phyloP scores from a whole-genome alignment of 2,329 filamentous ascomycete species.

The Pseudopyrenochaeta lycopersici region DNA sequence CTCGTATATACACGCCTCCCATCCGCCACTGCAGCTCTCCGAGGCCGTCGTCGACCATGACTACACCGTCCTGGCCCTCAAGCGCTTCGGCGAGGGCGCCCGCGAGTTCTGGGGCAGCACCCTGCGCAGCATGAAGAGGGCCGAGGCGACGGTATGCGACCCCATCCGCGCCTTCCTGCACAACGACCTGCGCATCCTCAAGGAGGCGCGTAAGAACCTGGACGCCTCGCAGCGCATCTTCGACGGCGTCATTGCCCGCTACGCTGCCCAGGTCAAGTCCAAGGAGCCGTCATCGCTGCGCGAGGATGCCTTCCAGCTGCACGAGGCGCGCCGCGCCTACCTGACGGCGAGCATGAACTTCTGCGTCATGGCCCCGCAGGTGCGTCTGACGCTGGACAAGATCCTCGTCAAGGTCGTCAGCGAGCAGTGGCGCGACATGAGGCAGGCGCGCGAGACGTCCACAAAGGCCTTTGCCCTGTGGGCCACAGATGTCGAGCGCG shows the following conservation, averaged over 20 bases:
- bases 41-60: slow-evolving; percentile 93
- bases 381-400: slow-evolving; percentile 85
- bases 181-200: slow-evolving; percentile 84
- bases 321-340: slow-evolving; percentile 90
- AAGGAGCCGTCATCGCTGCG: slow-evolving; percentile 91
- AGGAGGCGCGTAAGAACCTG: slow-evolving; percentile 78
- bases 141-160: slow-evolving; percentile 80
- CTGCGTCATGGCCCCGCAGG: slow-evolving; percentile 84
- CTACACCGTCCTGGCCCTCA: slow-evolving; percentile 88
- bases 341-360: slow-evolving; percentile 94
- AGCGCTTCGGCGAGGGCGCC: slow-evolving; percentile 83
- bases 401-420: slow-evolving; percentile 84
- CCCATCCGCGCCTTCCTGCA: slow-evolving; percentile 81
- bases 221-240: slow-evolving; percentile 85
- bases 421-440: slow-evolving; percentile 90
- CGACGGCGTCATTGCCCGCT: slow-evolving; percentile 82
- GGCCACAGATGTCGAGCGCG: slow-evolving; percentile 84
- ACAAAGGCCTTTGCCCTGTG: slow-evolving; percentile 70
- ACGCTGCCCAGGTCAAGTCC: slow-evolving; percentile 84
- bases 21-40: slow-evolving; percentile 76
- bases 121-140: slow-evolving; percentile 76
- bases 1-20: slow-evolving; percentile 76
- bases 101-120: slow-evolving; percentile 87
- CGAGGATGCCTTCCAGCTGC: slow-evolving; percentile 95
- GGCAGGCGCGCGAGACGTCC: slow-evolving; percentile 71